Conservation (phyloP, 192 early-diverging fungal genomes). For the Rhizophagus sp. region DNA sequence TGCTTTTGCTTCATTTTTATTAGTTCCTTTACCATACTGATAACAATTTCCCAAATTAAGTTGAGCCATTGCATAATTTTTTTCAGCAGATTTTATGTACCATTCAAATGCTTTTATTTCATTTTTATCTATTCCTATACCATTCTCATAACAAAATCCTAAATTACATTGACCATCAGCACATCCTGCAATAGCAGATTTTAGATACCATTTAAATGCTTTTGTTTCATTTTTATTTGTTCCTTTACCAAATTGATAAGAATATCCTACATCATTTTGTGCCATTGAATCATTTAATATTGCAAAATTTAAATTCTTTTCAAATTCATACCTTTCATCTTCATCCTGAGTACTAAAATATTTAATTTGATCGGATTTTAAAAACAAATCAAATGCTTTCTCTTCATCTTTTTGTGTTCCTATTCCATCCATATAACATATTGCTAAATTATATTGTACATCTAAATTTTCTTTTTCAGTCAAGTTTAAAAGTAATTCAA, state of each 20-base stretch:
- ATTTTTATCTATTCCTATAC: not conserved
- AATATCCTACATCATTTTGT: not conserved
- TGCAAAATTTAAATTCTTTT: not conserved
- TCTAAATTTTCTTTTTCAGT: not conserved
- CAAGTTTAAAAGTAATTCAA: not conserved
- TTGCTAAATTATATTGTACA: not conserved
- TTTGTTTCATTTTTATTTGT: not conserved
- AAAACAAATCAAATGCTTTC: not conserved
- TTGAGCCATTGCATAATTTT: not conserved
- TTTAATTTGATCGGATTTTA: too few species aligned
- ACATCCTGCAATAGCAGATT: not conserved
- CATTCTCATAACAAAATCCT: not conserved
- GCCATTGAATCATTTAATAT: not conserved
- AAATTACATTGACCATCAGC: not conserved
- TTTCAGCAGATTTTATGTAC: not conserved
- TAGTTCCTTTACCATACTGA: not conserved
- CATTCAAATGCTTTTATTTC: not conserved
- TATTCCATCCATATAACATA: not conserved
- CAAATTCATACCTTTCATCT: not conserved
- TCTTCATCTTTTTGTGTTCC: not conserved
- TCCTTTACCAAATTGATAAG: not conserved
- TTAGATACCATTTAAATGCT: not conserved
- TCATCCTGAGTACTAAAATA: not conserved
- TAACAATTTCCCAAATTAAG: not conserved
- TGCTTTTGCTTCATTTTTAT: not conserved